These are phyloP conservation scores for Carpinus fangiana DNA, from an alignment of 306 rosid species.

Conservation along the genomic window DNA sequence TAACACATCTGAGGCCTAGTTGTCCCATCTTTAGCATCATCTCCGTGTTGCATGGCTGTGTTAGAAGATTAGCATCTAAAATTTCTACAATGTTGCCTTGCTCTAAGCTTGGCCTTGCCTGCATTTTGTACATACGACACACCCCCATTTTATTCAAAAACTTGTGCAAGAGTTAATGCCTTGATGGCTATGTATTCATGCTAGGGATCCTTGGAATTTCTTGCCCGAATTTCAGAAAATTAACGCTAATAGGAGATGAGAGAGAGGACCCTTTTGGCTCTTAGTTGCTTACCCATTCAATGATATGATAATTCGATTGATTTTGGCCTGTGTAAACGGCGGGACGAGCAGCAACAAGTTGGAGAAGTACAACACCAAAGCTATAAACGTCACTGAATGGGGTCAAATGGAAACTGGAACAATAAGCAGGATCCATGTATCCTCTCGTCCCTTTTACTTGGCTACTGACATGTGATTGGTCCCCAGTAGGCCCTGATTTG, in stretches of 20 bases:
- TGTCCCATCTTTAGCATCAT: constrained; percentile 74
- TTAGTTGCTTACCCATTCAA: constrained; percentile 61
- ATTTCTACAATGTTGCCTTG: constrained; percentile 60
- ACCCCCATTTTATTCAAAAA: not conserved
- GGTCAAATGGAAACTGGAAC: constrained; percentile 76
- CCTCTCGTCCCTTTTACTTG: constrained; percentile 92
- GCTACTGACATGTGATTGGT: constrained; percentile 86
- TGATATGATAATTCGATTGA: constrained; percentile 47
- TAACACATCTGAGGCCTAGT: constrained; percentile 70
- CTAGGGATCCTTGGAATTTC: too few relatives aligned
- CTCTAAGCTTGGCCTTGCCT: constrained; percentile 85
- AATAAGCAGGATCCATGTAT: constrained; percentile 80
- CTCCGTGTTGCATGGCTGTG: constrained; percentile 62
- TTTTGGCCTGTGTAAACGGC: constrained; percentile 39
- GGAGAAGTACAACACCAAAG: constrained; percentile 80
- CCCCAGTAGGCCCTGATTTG: constrained; percentile 67
- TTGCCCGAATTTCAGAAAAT: too few relatives aligned
- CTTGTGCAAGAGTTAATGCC: not conserved
- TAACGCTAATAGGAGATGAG: too few relatives aligned
- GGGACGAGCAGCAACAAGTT: constrained; percentile 74
- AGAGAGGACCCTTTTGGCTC: too few relatives aligned
- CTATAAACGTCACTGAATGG: constrained; percentile 77
- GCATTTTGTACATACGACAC: constrained; percentile 13
- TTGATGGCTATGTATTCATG: not conserved
- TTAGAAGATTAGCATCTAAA: constrained; percentile 64